These are phyloP conservation scores for Zoysia japonica DNA, from an alignment of 176 grass and related monocot genomes.

Conservation along the genomic window DNA sequence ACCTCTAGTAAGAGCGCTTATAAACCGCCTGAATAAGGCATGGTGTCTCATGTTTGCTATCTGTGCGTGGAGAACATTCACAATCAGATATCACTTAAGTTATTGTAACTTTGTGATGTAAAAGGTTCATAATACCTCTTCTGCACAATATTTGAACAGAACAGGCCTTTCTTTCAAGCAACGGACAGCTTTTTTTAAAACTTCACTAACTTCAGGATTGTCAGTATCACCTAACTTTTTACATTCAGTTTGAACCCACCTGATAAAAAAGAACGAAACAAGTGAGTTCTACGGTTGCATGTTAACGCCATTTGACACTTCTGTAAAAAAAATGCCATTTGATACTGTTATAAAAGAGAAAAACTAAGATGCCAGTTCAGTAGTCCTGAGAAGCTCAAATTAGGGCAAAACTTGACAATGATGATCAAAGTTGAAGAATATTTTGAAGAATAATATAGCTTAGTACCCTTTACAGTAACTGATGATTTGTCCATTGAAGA, in stretches of 20 bases:
- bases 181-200: slow-evolving; percentile 83
- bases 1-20: slow-evolving; percentile 97
- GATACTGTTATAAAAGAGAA: slow-evolving; percentile 11
- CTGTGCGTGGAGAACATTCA: slow-evolving; percentile 41
- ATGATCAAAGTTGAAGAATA: not conserved
- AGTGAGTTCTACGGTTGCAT: slow-evolving; percentile 3
- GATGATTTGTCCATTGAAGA: not conserved
- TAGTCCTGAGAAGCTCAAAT: not conserved
- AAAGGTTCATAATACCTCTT: slow-evolving; percentile 62
- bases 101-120: slow-evolving; percentile 13
- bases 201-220: slow-evolving; percentile 90
- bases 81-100: slow-evolving; percentile 33
- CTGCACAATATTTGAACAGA: slow-evolving; percentile 95
- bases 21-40: slow-evolving; percentile 97
- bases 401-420: not conserved
- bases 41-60: slow-evolving; percentile 99
- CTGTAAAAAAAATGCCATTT: not conserved
- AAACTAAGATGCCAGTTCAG: not conserved
- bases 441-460: not conserved
- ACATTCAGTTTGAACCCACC: slow-evolving; percentile 99
- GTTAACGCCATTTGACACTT: not conserved
- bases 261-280: slow-evolving; percentile 27
- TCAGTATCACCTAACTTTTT: slow-evolving; percentile 92
- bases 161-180: slow-evolving; percentile 95
- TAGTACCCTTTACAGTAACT: not conserved